phyloP scores from a whole-genome alignment of 768 basidiomycete species.

The Calocera viscosa region DNA sequence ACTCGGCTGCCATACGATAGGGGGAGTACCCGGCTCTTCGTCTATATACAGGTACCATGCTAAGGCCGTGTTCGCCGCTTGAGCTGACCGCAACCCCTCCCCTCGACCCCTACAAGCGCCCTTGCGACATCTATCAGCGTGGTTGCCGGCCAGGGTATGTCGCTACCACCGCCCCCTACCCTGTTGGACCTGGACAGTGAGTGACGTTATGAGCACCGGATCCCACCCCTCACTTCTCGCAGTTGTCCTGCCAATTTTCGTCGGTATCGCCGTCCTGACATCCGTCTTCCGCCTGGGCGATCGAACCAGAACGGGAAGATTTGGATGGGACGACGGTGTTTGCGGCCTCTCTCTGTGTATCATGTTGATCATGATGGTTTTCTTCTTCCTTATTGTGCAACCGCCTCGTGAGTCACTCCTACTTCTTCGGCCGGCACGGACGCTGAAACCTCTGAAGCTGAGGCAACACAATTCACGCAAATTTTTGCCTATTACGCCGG shows the following conservation, averaged over 20 bases:
- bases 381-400: conserved; percentile 2
- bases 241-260: conserved; percentile 2
- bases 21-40: no score
- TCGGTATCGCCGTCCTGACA: conserved; percentile 1
- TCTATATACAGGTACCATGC: no score
- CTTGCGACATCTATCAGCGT: background rate
- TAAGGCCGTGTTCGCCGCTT: no score
- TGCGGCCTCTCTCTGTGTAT: background rate
- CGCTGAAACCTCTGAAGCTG: background rate
- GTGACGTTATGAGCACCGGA: background rate
- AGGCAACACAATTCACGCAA: background rate
- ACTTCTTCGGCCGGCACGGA: background rate
- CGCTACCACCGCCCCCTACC: background rate
- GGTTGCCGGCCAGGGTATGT: background rate
- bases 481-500: conserved; percentile 1
- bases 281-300: background rate
- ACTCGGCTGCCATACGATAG: background rate
- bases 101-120: background rate
- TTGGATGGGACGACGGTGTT: conserved; percentile 3
- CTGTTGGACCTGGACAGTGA: background rate
- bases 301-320: background rate
- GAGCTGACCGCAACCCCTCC: background rate
- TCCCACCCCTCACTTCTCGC: background rate
- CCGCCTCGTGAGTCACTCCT: background rate
- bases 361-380: conserved; percentile 5